Evolutionary conservation across 1,284 basidiomycete species (phyloP), one percentile per base, ranked within the genome.

Genomic region (Trametes versicolor): DNA sequence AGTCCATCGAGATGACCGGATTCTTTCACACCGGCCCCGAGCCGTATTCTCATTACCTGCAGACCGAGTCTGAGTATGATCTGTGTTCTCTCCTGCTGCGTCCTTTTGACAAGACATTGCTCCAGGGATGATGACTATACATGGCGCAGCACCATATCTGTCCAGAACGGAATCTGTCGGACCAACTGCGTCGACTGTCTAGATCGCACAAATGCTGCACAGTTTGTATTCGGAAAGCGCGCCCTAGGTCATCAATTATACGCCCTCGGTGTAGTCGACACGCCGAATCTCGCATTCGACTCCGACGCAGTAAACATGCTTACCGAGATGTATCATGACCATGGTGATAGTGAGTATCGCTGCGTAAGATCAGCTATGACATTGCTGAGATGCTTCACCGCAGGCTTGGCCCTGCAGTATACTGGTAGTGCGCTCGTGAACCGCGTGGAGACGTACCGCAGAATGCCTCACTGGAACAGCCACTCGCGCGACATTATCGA

Each of bases 251-350:
- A 99, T 77, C 98, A 99, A 76, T 84, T 99, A 9, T 96, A 98
- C 75, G 97, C 96, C 0, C 87, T 99, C 0, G 98, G 98, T 2
- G 85, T 97, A 21, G 91, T 95, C 27, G 88, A 91, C 21, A 90
- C 83, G 63, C 95, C 97, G 0, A 90, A 94, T 70, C 82, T 99
- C 27, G 88, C 91, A 0, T 98, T 98, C 75, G 96, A 98, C 72
- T 97, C 94, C 12, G 97, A 98, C 76, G 96, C 96, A 0, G 94
- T 98, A 54, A 96, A 98, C 76, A 97, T 99, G 88, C 77, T 99
- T 70, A 99, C 97, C 0, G 96, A 99, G 79, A 99, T 99, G 97
- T 99, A 98, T 77, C 96, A 99, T 76, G 95, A 98, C 76, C 95
- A 97, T 72, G 95, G 96, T 1, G 96, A 98, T 72, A 96, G 94